Base-by-base conservation (phyloP, 2,329 filamentous ascomycete genomes). In the Malbranchea cinnamomea region DNA sequence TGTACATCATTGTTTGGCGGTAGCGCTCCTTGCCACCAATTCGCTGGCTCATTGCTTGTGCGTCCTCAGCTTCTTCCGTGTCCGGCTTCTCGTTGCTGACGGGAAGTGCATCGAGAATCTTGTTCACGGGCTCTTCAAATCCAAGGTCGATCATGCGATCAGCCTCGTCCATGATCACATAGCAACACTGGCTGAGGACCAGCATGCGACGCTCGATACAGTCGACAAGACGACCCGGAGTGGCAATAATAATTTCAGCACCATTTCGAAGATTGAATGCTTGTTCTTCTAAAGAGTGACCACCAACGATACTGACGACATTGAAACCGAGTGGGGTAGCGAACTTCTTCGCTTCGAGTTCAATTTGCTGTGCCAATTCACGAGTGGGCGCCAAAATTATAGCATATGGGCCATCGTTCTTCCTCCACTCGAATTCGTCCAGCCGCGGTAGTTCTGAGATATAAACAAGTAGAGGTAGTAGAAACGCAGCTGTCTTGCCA, bases 1-100 rank as follows among this genome's bases (percentile, higher is more conserved):
- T 95, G 71, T 95, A 98, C 89, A 98, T 98, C 89, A 98, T 98
- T 0, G 89, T 98, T 56, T 98, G 87, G 35, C 89, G 68, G 60
- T 95, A 95, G 13, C 79, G 70, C 46, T 84, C 78, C 41, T 74
- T 73, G 11, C 73, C 73, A 31, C 76, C 75, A 2, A 92, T 60
- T 45, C 79, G 78, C 34, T 72, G 68, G 44, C 74, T 77, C 87
- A 95, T 95, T n/a, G 77, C 73, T 33, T 69, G 63, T 0, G 80
- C 65, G 48, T 95, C 71, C 54, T 98, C 89, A 4, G 89, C 89
- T 31, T 81, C 82, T 8, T 95, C 87, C 0, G 72, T 79, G 54
- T 98, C 89, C 0, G 89, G 89, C 55, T 95, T 98, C 55, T 93
- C 82, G 55, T 98, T 95, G 28, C 69, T 67, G 5, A 93, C 82